Evolutionary conservation across 768 basidiomycete genomes (phyloP).

Genomic region (Phylloporus scabripes): DNA sequence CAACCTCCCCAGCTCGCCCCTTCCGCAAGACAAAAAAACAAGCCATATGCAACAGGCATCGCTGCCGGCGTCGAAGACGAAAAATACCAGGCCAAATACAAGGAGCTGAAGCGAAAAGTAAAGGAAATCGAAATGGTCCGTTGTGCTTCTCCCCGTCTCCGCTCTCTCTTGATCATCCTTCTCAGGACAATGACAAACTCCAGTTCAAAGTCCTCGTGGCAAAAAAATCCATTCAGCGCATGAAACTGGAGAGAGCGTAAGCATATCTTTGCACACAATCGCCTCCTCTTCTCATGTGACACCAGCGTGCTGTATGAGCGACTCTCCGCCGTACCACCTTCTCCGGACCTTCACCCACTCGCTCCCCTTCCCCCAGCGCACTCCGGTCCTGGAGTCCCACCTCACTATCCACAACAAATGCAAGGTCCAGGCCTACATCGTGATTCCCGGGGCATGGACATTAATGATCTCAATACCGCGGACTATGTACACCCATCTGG

Average conservation of each 20-base stretch:
- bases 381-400: constrained; percentile 33
- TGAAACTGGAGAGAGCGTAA: constrained; percentile 86
- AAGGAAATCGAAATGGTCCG: constrained; percentile 78
- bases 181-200: constrained; percentile 84
- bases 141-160: constrained; percentile 14
- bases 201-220: constrained; percentile 75
- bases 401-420: constrained; percentile 27
- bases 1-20: constrained; percentile 26
- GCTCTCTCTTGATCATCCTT: constrained; percentile 2
- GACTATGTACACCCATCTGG: constrained; percentile 50
- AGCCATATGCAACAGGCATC: constrained; percentile 51
- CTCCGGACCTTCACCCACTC: constrained; percentile 45
- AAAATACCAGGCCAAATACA: constrained; percentile 86
- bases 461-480: constrained; percentile 43
- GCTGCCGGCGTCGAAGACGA: constrained; percentile 78
- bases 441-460: constrained; percentile 38
- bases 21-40: constrained; percentile 45
- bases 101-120: constrained; percentile 82
- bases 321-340: constrained; percentile 54
- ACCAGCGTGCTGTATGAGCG: constrained; percentile 74
- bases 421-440: constrained; percentile 23
- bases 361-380: constrained; percentile 30
- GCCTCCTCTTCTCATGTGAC: constrained; percentile 23
- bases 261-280: constrained; percentile 32
- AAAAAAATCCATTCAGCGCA: constrained; percentile 77